These are phyloP conservation scores for Macrophomina phaseolina DNA, from an alignment of 2,329 filamentous ascomycete species.

Conservation along the genomic window DNA sequence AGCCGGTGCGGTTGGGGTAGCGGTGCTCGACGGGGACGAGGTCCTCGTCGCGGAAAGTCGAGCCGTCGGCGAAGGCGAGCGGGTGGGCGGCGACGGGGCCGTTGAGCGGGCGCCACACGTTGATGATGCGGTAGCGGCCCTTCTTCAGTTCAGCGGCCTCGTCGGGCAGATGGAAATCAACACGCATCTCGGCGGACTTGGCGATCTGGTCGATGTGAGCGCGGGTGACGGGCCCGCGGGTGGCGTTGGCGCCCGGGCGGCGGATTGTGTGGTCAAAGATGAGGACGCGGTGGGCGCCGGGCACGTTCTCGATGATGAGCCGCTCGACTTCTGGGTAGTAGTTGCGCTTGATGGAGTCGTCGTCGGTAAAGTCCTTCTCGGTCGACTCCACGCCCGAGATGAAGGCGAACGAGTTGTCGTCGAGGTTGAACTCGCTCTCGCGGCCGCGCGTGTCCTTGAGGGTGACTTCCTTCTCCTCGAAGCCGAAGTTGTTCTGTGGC, in stretches of 20 bases:
- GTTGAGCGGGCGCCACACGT: conserved; percentile 77
- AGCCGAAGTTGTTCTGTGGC: conserved; percentile 69
- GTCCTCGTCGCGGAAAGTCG: conserved; percentile 64
- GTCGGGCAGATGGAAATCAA: conserved; percentile 66
- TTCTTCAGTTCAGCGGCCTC: conserved; percentile 68
- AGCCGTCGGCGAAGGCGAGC: conserved; percentile 63
- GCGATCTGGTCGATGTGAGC: conserved; percentile 87
- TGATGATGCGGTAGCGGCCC: conserved; percentile 80
- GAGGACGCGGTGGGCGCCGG: conserved; percentile 69
- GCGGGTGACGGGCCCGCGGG: conserved; percentile 70
- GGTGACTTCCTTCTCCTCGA: conserved; percentile 54
- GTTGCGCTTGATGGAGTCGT: conserved; percentile 68
- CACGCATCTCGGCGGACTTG: conserved; percentile 68
- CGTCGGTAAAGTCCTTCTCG: conserved; percentile 66
- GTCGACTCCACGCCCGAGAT: conserved; percentile 64
- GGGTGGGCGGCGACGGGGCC: conserved; percentile 63
- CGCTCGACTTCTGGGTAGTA: conserved; percentile 88
- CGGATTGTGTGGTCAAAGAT: conserved; percentile 91
- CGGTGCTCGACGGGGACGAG: conserved; percentile 75
- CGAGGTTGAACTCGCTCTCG: conserved; percentile 70
- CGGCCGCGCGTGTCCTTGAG: conserved; percentile 76
- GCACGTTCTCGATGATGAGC: conserved; percentile 70
- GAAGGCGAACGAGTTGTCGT: conserved; percentile 76
- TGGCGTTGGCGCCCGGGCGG: conserved; percentile 63
- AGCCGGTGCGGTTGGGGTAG: conserved; percentile 72